Conservation (phyloP, 2,329 filamentous ascomycete species). For the Botrytis cinerea region DNA sequence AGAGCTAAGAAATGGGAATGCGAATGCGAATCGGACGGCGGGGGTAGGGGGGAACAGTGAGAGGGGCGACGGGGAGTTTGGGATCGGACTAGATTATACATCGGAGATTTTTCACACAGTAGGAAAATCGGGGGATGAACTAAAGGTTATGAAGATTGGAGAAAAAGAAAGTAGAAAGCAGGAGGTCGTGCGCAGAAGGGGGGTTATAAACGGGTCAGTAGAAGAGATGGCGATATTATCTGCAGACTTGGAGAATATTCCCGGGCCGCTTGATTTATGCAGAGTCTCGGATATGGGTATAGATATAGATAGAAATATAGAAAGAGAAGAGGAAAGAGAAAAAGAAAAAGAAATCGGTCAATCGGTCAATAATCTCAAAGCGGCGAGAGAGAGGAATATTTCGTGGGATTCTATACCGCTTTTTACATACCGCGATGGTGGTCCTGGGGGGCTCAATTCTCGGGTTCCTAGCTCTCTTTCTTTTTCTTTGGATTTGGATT, state of each 20-base stretch:
- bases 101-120: neutral
- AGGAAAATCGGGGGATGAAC: neutral
- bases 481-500: neutral
- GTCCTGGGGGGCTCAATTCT: neutral
- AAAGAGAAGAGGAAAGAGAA: neutral
- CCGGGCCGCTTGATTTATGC: neutral
- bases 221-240: no score
- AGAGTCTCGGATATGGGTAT: neutral
- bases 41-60: neutral
- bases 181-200: neutral
- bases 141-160: neutral
- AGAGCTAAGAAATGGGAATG: neutral
- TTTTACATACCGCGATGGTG: neutral
- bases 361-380: neutral
- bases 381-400: neutral
- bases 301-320: neutral
- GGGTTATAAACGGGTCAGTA: neutral
- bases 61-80: constrained; percentile 6
- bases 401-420: neutral
- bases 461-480: neutral
- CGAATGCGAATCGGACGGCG: neutral
- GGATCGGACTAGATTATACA: constrained; percentile 10
- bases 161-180: neutral
- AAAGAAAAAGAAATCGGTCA: neutral
- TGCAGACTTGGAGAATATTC: neutral